Evolutionary conservation across 2,329 filamentous ascomycete genomes (phyloP), one percentile per base, ranked within the genome.

Genomic region (Ilyonectria sp.): DNA sequence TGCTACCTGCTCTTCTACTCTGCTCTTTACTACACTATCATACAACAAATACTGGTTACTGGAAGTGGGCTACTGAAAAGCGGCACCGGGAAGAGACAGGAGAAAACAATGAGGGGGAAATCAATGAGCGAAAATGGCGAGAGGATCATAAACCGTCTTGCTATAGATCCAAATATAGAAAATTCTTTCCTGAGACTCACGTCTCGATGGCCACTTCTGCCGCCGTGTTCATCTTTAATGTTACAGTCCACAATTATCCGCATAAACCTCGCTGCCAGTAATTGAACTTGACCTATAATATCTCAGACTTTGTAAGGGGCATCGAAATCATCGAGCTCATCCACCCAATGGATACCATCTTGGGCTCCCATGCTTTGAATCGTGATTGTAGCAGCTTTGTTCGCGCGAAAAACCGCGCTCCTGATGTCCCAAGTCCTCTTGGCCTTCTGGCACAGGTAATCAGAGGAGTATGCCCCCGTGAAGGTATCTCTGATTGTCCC

Each of bases 381-480:
- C 11, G 46, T 49, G 23, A 49, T 49, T 49, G 23, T 23, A 49
- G 46, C 46, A 17, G 46, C 46, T 49, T 49, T 49, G 46, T 31
- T 49, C 46, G 46, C 46, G 46, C 46, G 46, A 49, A 49, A 13
- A 29, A 49, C 21, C 23, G 46, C 46, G 23, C 23, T 49, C 46
- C 21, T 49, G 6, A n/a, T 49, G 46, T 49, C 23, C 46, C 46
- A 49, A 49, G 46, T 29, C 13, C 46, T 13, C 13, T 49, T 29
- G 46, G 46, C 46, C 46, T 49, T 49, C 46, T 49, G 46, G 21
- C 21, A 13, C 23, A 49, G 13, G 23, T 49, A 49, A 13, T 50
- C 47, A 33, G 47, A 50, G 26, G 47, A 15, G 31, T 50, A 50
- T 50, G 47, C 47, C 26, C 26, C 47, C 26, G 47, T 50, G 47